Evolutionary conservation across 805 yeast genomes (phyloP), one percentile per base, ranked within the genome.

Genomic region (Kockiozyma suomiensis): DNA sequence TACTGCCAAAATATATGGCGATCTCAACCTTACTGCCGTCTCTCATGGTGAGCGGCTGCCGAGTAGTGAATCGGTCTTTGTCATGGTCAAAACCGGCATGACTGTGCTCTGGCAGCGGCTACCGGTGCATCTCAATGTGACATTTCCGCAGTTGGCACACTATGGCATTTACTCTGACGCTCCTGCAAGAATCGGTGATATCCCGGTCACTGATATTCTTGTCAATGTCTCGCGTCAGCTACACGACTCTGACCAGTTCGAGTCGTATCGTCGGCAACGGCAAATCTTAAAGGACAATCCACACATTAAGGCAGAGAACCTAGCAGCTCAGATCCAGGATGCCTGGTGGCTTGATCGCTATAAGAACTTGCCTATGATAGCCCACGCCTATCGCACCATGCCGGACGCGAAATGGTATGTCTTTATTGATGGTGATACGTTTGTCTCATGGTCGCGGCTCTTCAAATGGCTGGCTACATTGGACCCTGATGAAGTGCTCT

Each of bases 331-430:
- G 19, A 64, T 61, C 10, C 66, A 60, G 4, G 58, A 56, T 28
- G 75, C 74, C 45, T 74, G 77, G 76, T 66, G 61, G n/a, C 63
- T 72, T 17, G 78, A 75, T 61, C 67, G 68, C 57, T 75, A 65
- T 68, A 75, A 75, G 67, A 74, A 73, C 58, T 28, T 75, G 17
- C 78, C 77, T n/a, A 70, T 71, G 71, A 68, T 71, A 26, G 66
- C 67, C 10, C 74, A 74, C 46, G 77, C 76, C 13, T 75, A 69
- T 65, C 33, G 50, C 4, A 55, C 54, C 15, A 52, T 65, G 10
- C 73, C 74, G 17, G 46, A 60, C 15, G 59, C 60, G 13, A 48
- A 73, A 45, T 76, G 78, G 79, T 74, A 65, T 54, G 61, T 75
- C 19, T 65, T 75, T 53, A 69, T 73, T 50, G 78, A 75, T 58